Evolutionary conservation across 2,329 filamentous ascomycete species (phyloP), one percentile per base, ranked within the genome.

Genomic region (Exophiala sp.): DNA sequence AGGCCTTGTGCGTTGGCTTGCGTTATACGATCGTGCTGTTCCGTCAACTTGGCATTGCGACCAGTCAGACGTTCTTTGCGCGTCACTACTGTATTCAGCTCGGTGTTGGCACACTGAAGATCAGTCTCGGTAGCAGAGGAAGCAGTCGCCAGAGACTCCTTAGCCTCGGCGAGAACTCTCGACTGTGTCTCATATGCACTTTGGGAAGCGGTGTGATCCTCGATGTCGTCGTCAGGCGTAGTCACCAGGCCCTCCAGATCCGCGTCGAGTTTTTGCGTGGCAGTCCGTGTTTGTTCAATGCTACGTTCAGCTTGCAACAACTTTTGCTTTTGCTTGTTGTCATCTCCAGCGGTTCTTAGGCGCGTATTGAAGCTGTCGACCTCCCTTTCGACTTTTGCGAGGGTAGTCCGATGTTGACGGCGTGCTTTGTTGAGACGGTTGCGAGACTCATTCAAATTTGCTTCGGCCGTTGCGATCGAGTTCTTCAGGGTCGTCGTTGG

Each of bases 401-500:
- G 71, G 20, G 77, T 73, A 53, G 78, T 73, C 65, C 83, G 82
- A 67, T 85, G 83, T 49, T 85, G 82, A 62, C 80, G 82, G 62
- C 81, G 82, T 53, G 75, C 77, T 63, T 81, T 80, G 66, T 81
- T 83, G 49, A 82, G 69, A 41, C 80, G 79, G 60, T 79, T 77
- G 47, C 81, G 79, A 52, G 78, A 77, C 58, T 86, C 83, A 56
- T 78, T 78, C 21, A 85, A 69, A 63, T 83, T 83, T 47, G 76
- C 73, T 65, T 86, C 82, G 36, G 81, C 81, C 36, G 82, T 81
- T 57, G 78, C 72, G 50, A 86, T 84, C 6, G 83, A 85, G 55
- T 85, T 84, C 66, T 80, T 84, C 47, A 86, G 71, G 1, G 83
- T 86, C 12, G 83, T 85, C 11, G 78, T 80, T 12, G 83, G 83